Percentiles rank a stretch among this genome's conserved stretches.
phyloP scores from a whole-genome alignment of 192 early-diverging fungal genomes.

The Backusella liffmaniae region DNA sequence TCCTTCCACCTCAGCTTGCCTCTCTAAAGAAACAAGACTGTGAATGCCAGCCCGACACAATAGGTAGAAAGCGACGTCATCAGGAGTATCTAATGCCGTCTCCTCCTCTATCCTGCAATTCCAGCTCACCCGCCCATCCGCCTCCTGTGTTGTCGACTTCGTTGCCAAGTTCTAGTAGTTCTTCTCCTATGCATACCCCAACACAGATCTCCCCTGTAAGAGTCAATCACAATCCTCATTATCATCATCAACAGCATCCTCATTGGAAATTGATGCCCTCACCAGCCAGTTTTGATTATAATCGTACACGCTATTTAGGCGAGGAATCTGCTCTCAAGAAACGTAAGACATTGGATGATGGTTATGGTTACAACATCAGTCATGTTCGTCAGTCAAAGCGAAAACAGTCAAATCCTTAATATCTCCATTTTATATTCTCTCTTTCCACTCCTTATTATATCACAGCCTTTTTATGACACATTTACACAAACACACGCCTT shows the following conservation, averaged over 20 bases:
- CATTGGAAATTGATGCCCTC: slow-evolving; percentile 16
- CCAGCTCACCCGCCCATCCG: neutral
- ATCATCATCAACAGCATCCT: neutral
- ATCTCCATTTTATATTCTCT: neutral
- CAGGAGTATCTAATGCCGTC: slow-evolving; percentile 10
- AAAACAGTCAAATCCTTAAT: slow-evolving; percentile 13
- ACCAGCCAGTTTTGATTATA: neutral
- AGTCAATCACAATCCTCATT: neutral
- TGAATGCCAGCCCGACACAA: neutral
- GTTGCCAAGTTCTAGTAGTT: slow-evolving; percentile 26
- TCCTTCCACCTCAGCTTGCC: slow-evolving; percentile 5
- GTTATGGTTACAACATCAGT: slow-evolving; percentile 14
- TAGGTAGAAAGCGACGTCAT: neutral
- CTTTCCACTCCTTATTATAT: slow-evolving; percentile 1
- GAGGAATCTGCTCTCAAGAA: slow-evolving; percentile 7
- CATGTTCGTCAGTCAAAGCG: slow-evolving; percentile 16
- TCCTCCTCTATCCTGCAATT: slow-evolving; percentile 12
- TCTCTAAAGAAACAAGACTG: slow-evolving; percentile 4
- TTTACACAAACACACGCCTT: neutral
- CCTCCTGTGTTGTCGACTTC: slow-evolving; percentile 25
- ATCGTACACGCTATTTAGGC: neutral
- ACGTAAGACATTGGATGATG: neutral
- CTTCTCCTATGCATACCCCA: slow-evolving; percentile 31
- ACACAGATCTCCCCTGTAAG: slow-evolving; percentile 27
- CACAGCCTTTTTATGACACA: neutral